Conservation (phyloP, 2,329 filamentous ascomycete species). For the Epicoccum nigrum region DNA sequence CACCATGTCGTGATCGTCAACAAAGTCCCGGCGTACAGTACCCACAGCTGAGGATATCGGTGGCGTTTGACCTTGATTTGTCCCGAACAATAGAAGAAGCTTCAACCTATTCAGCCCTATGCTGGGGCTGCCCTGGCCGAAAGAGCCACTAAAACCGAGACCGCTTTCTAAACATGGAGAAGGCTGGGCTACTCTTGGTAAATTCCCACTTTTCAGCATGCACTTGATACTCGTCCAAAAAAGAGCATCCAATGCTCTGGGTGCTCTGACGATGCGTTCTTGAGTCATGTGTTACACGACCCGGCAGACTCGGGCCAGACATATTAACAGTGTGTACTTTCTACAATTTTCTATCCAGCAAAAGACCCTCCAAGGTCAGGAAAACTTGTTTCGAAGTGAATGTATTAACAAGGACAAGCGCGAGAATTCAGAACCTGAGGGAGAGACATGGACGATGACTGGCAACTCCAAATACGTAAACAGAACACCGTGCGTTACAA, state of each 20-base stretch:
- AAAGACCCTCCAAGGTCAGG: conserved; percentile 1
- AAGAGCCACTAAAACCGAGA: not conserved
- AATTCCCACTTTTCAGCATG: too few relatives aligned
- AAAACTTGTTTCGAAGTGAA: conserved; percentile 14
- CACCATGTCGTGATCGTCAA: not conserved
- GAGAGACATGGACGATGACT: conserved; percentile 27
- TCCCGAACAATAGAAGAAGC: not conserved
- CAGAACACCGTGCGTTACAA: too few relatives aligned
- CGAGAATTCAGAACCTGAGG: conserved; percentile 20
- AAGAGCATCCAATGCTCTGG: too few relatives aligned
- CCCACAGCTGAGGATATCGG: not conserved
- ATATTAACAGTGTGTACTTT: conserved; percentile 4
- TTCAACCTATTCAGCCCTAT: not conserved
- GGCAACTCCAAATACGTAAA: conserved; percentile 4
- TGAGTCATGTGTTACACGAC: too few relatives aligned
- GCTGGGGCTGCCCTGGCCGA: not conserved
- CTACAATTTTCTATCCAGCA: conserved; percentile 15
- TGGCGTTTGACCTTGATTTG: not conserved
- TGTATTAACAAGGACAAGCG: not conserved
- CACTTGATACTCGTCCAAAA: too few relatives aligned
- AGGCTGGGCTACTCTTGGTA: too few relatives aligned
- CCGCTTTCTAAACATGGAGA: too few relatives aligned
- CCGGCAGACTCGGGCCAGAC: not conserved
- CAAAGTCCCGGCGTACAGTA: too few relatives aligned
- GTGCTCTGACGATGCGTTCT: too few relatives aligned